These are phyloP conservation scores for Telfairia occidentalis DNA, from an alignment of 331 rosid genomes.

Conservation along the genomic window DNA sequence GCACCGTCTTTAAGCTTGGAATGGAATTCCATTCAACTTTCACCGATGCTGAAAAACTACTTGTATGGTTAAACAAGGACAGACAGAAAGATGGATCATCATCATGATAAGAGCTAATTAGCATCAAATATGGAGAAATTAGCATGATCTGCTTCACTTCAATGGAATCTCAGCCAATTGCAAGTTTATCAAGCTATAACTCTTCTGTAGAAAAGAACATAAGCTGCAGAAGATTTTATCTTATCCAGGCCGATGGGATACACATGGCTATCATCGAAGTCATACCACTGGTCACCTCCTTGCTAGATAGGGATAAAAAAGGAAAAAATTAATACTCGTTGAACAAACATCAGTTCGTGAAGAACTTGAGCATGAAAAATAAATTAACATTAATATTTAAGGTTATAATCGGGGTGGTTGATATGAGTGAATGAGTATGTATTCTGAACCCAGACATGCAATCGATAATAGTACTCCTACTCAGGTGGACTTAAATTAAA, in stretches of 20 bases:
- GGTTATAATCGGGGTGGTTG: background rate
- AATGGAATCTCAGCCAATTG: background rate
- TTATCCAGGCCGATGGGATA: slow-evolving; percentile 65
- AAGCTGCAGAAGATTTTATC: slow-evolving; percentile 92
- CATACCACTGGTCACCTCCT: slow-evolving; percentile 89
- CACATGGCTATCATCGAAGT: slow-evolving; percentile 86
- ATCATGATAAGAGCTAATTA: background rate
- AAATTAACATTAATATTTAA: background rate
- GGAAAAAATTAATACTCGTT: background rate
- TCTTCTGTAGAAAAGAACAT: slow-evolving; percentile 95
- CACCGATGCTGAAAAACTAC: background rate
- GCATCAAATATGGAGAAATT: slow-evolving; percentile 6
- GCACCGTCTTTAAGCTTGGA: background rate
- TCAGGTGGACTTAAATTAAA: background rate
- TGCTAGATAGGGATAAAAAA: slow-evolving; percentile 34
- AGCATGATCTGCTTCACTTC: background rate
- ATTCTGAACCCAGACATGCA: background rate
- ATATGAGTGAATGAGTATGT: background rate
- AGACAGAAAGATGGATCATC: background rate
- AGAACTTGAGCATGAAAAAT: background rate
- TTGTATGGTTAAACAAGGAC: background rate
- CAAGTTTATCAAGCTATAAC: slow-evolving; percentile 22
- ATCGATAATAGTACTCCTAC: background rate
- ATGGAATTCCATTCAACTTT: background rate
- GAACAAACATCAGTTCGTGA: background rate